Conservation (phyloP, 139 green algal species). For the Astrephomene gubernaculifera region DNA sequence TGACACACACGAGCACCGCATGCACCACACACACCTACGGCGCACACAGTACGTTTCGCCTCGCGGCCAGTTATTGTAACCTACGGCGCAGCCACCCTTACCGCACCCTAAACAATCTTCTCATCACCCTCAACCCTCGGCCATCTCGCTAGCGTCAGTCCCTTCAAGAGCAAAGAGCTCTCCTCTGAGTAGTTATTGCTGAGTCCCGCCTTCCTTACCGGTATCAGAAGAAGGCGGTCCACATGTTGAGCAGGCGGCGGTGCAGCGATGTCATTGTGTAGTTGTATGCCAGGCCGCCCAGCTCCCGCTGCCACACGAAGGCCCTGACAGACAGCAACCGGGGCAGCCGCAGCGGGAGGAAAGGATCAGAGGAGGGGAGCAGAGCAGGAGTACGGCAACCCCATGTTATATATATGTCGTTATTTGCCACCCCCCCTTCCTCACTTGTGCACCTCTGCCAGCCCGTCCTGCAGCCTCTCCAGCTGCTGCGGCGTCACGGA, state of each 20-base stretch:
- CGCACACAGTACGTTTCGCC: too few relatives aligned
- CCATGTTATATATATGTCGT: background rate
- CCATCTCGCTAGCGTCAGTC: too few relatives aligned
- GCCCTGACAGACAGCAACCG: background rate
- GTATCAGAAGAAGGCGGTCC: constrained; percentile 6
- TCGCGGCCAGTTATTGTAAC: too few relatives aligned
- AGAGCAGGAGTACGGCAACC: background rate
- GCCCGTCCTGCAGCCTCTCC: background rate
- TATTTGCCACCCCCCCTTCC: background rate
- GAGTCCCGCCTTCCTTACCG: too few relatives aligned
- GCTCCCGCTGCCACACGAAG: constrained; percentile 48
- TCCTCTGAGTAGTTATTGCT: too few relatives aligned
- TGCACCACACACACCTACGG: too few relatives aligned
- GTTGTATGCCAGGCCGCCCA: constrained; percentile 48
- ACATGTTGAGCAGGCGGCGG: constrained; percentile 18
- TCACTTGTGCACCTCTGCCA: constrained; percentile 3
- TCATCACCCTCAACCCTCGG: too few relatives aligned
- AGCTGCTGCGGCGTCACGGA: constrained; percentile 28
- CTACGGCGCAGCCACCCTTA: too few relatives aligned
- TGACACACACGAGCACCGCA: too few relatives aligned
- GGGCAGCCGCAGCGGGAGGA: background rate
- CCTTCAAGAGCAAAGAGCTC: too few relatives aligned
- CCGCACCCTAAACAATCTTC: too few relatives aligned
- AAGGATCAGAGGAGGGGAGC: background rate
- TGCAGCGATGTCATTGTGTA: constrained; percentile 34